These are phyloP conservation scores for Metschnikowia proteae DNA, from an alignment of 805 yeast species.

Conservation along the genomic window DNA sequence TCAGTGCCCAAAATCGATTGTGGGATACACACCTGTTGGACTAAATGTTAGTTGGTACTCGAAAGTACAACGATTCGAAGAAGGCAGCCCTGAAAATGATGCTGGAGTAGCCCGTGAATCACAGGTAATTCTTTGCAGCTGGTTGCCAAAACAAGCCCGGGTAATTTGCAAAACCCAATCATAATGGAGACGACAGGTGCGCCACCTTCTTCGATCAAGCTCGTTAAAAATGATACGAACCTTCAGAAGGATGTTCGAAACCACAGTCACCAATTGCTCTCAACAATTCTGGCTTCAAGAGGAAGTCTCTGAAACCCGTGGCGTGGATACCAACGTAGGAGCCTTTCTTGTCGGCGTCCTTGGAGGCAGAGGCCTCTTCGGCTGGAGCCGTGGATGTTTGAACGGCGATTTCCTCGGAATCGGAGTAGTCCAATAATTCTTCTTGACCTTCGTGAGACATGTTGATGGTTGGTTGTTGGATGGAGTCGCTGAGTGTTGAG, in stretches of 20 bases:
- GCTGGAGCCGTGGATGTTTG: conserved; percentile 47
- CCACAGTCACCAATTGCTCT: conserved; percentile 99
- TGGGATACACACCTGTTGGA: conserved; percentile 97
- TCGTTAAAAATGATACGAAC: conserved; percentile 49
- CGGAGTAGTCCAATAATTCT: conserved; percentile 98
- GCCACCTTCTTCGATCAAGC: conserved; percentile 1
- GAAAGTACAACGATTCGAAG: neutral
- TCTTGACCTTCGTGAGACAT: conserved; percentile 98
- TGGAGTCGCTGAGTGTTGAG: conserved; percentile 1
- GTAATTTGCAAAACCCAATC: no score
- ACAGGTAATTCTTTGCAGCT: neutral
- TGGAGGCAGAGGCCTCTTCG: conserved; percentile 48
- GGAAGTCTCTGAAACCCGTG: conserved; percentile 96
- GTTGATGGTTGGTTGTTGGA: conserved; percentile 7
- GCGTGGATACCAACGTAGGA: conserved; percentile 98
- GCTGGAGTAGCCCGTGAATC: neutral
- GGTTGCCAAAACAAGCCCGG: no score
- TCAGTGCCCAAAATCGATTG: conserved; percentile 97
- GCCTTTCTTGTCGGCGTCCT: conserved; percentile 82
- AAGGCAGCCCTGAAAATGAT: neutral
- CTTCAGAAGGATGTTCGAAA: conserved; percentile 99
- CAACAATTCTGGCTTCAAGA: conserved; percentile 92
- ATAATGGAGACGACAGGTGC: neutral
- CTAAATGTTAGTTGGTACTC: conserved; percentile 41
- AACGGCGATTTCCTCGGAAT: conserved; percentile 91